Conservation (phyloP, 768 basidiomycete genomes). For the Macrocybe gigantea region DNA sequence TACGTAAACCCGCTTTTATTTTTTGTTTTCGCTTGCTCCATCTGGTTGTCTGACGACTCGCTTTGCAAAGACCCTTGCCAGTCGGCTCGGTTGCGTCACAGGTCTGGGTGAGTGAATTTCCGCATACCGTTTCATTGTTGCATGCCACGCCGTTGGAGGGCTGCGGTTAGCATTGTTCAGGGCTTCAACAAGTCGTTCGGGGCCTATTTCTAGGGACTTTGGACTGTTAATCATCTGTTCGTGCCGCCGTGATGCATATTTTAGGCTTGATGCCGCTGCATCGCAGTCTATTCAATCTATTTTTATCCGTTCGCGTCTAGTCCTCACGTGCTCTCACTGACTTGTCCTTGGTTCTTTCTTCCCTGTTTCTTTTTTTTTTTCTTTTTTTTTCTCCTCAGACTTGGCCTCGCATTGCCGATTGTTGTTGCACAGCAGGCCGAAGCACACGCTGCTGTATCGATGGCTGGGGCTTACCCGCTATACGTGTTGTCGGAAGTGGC, state of each 20-base stretch:
- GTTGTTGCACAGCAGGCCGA: conserved; percentile 58
- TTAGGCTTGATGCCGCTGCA: too few species aligned
- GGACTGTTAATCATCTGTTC: too few species aligned
- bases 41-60: not conserved
- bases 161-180: too few species aligned
- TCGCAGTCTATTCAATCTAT: too few species aligned
- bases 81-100: conserved; percentile 77
- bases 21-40: not conserved
- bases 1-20: not conserved
- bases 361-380: too few species aligned
- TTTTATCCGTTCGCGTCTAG: too few species aligned
- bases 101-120: conserved; percentile 52
- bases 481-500: conserved; percentile 63
- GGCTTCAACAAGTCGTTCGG: too few species aligned
- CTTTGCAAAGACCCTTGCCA: conserved; percentile 56
- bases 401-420: conserved; percentile 56
- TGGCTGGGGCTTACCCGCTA: conserved; percentile 62
- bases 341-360: too few species aligned
- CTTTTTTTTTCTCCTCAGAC: conserved; percentile 22
- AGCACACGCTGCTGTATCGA: conserved; percentile 48
- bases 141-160: too few species aligned
- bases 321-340: too few species aligned
- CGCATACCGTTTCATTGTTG: not conserved
- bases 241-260: too few species aligned
- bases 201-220: too few species aligned